Evolutionary conservation across 2,329 filamentous ascomycete genomes (phyloP).

Genomic region (Fusarium secorum): DNA sequence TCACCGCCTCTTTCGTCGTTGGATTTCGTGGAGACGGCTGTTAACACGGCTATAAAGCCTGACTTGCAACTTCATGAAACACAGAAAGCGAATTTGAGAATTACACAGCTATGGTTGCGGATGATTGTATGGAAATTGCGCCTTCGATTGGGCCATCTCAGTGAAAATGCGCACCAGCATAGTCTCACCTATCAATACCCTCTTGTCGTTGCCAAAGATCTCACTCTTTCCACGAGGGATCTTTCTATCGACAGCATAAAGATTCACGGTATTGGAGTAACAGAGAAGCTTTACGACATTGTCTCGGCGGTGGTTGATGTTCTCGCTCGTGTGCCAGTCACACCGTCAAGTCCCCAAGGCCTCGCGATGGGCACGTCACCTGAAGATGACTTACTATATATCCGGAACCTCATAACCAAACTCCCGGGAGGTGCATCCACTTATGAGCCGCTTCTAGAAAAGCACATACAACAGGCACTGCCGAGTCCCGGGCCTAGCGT

Average conservation of each 20-base stretch:
- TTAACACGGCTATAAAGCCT: slow-evolving; percentile 50
- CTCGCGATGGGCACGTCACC: slow-evolving; percentile 41
- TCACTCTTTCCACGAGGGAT: slow-evolving; percentile 50
- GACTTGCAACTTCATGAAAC: slow-evolving; percentile 49
- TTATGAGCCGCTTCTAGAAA: slow-evolving; percentile 51
- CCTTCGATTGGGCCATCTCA: slow-evolving; percentile 52
- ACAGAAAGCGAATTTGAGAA: slow-evolving; percentile 54
- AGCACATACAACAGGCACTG: slow-evolving; percentile 50
- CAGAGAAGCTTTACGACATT: slow-evolving; percentile 57
- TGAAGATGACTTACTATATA: slow-evolving; percentile 50
- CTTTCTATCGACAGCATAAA: slow-evolving; percentile 50
- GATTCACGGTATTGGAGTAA: slow-evolving; percentile 56
- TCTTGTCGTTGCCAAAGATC: slow-evolving; percentile 51
- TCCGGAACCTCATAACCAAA: slow-evolving; percentile 48
- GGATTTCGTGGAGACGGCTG: slow-evolving; percentile 47
- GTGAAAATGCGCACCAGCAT: slow-evolving; percentile 43
- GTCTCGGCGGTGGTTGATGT: slow-evolving; percentile 56
- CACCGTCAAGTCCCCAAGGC: slow-evolving; percentile 39
- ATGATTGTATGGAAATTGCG: slow-evolving; percentile 57
- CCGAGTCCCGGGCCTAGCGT: slow-evolving; percentile 35
- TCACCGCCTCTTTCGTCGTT: slow-evolving; percentile 45
- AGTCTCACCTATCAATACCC: slow-evolving; percentile 55
- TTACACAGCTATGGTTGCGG: slow-evolving; percentile 56
- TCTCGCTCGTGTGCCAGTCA: slow-evolving; percentile 51
- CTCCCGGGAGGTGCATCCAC: slow-evolving; percentile 50